phyloP scores from a whole-genome alignment of 306 rosid genomes.

The Vicia faba region DNA sequence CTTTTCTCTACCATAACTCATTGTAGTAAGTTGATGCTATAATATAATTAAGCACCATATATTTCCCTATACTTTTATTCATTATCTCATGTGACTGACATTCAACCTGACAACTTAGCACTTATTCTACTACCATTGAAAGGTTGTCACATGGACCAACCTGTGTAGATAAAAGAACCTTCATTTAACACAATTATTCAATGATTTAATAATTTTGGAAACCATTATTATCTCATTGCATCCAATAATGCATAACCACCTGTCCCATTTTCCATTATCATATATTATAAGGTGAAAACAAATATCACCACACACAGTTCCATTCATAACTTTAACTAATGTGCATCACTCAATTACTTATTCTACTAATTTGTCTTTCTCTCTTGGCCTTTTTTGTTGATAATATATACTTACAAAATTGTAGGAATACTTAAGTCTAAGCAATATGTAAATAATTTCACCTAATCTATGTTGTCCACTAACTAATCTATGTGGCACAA shows the following conservation, averaged over 20 bases:
- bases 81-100: constrained; percentile 55
- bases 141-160: constrained; percentile 84
- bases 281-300: constrained; percentile 43
- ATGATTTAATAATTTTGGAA: constrained; percentile 47
- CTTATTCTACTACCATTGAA: constrained; percentile 44
- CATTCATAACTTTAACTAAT: not conserved
- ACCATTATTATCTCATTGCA: constrained; percentile 27
- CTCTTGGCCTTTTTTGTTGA: not conserved
- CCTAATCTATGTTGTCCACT: constrained; percentile 3
- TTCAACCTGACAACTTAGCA: constrained; percentile 52
- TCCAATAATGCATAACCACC: constrained; percentile 53
- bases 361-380: constrained; percentile 28
- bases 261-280: constrained; percentile 43
- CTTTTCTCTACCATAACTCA: too few species aligned
- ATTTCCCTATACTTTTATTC: constrained; percentile 20
- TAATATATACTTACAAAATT: too few species aligned
- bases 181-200: constrained; percentile 44
- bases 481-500: constrained; percentile 16
- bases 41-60: too few species aligned
- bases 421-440: too few species aligned
- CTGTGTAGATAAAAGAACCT: constrained; percentile 48
- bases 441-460: not conserved
- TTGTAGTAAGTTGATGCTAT: too few species aligned
- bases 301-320: constrained; percentile 32
- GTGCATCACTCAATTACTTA: constrained; percentile 35